A percentile compares a stretch with the other conserved stretches of the same genome.
phyloP scores from a whole-genome alignment of 225 moss, liverwort and hornwort genomes.

The Bryoerythrophyllum caledonicum region DNA sequence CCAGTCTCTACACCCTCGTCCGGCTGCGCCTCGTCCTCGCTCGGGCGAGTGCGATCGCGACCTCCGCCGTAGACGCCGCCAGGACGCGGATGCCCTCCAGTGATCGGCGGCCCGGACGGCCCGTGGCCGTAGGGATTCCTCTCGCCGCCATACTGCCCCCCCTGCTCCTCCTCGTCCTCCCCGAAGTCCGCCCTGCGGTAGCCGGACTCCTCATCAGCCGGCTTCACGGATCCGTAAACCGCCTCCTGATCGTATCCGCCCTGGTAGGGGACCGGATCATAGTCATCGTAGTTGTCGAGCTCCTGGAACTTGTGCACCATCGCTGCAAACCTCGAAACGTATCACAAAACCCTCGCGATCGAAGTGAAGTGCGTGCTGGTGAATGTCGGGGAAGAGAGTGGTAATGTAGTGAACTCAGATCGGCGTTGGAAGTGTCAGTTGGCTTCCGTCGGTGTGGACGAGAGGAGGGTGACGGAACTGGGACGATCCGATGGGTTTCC shows the following conservation, averaged over 20 bases:
- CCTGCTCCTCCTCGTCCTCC: conserved; percentile 44
- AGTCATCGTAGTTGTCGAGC: conserved; percentile 45
- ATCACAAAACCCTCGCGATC: not conserved
- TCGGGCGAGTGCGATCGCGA: conserved; percentile 45
- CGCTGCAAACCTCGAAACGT: conserved; percentile 9
- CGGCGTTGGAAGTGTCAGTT: no score
- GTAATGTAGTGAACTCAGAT: no score
- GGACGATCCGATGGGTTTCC: no score
- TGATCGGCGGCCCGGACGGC: conserved; percentile 14
- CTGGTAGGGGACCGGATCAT: conserved; percentile 45
- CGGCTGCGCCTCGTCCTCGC: conserved; percentile 43
- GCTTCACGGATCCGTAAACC: conserved; percentile 53
- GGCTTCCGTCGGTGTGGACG: no score
- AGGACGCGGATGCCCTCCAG: conserved; percentile 22
- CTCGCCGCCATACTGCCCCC: conserved; percentile 40
- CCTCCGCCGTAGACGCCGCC: conserved; percentile 44
- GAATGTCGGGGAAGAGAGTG: not conserved
- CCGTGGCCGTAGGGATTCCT: conserved; percentile 41
- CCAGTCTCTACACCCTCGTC: conserved; percentile 39
- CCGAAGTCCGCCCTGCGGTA: conserved; percentile 42
- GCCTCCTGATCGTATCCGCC: conserved; percentile 52
- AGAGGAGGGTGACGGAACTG: no score
- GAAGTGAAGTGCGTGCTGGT: not conserved
- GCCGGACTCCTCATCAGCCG: conserved; percentile 44
- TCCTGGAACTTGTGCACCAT: conserved; percentile 47